phyloP scores from a whole-genome alignment of 2,329 filamentous ascomycete genomes.

The Calonectria henricotiae region DNA sequence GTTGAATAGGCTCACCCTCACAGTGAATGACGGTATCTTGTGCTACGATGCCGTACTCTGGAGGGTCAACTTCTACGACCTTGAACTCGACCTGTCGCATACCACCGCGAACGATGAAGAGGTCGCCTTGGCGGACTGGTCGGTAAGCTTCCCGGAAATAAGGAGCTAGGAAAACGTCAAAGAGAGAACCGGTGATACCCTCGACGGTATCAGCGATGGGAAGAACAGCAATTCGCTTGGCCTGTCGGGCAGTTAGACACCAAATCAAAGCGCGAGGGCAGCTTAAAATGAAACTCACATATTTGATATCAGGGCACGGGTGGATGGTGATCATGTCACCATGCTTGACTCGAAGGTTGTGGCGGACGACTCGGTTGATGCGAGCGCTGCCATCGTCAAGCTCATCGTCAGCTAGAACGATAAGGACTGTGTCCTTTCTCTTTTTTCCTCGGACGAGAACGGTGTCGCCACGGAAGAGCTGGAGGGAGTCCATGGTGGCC shows the following conservation, averaged over 20 bases:
- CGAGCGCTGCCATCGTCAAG: constrained; percentile 97
- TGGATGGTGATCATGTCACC: constrained; percentile 98
- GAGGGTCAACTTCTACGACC: constrained; percentile 98
- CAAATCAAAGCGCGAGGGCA: not conserved
- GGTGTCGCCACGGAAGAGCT: constrained; percentile 98
- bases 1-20: constrained; percentile 91
- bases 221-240: constrained; percentile 98
- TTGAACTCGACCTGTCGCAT: constrained; percentile 99
- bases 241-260: constrained; percentile 68
- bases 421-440: constrained; percentile 98
- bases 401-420: constrained; percentile 97
- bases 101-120: constrained; percentile 96
- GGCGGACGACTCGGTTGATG: constrained; percentile 98
- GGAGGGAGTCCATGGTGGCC: constrained; percentile 98
- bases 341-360: constrained; percentile 98
- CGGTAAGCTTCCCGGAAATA: constrained; percentile 99
- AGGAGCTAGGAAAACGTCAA: constrained; percentile 98
- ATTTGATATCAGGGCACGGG: constrained; percentile 99
- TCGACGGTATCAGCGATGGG: constrained; percentile 99
- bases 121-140: constrained; percentile 95
- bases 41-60: constrained; percentile 98
- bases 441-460: constrained; percentile 99
- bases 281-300: constrained; percentile 76
- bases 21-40: constrained; percentile 99
- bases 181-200: constrained; percentile 96